Evolutionary conservation across 306 rosid species (phyloP).

Genomic region (Elaeagnus macrophylla): DNA sequence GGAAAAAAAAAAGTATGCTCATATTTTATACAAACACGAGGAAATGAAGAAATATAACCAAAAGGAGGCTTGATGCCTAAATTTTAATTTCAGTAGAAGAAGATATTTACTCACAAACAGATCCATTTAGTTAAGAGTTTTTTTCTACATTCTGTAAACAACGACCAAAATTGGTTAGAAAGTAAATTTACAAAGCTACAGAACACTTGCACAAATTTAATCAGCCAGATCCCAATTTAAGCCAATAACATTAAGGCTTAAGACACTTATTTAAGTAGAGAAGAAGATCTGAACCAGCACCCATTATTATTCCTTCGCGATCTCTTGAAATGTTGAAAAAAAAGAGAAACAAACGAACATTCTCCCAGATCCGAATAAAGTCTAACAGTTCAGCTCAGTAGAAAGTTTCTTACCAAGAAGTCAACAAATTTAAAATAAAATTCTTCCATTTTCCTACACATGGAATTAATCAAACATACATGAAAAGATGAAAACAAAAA

Average conservation of each 20-base stretch:
- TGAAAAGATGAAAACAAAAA: neutral
- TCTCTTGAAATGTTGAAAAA: constrained; percentile 21
- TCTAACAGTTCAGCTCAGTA: neutral
- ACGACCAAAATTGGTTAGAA: neutral
- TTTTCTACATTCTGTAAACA: neutral
- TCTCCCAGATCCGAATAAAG: constrained; percentile 26
- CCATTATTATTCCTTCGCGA: constrained; percentile 19
- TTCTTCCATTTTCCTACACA: constrained; percentile 1
- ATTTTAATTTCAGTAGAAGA: neutral
- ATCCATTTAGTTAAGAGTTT: neutral
- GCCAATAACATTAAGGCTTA: neutral
- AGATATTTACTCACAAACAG: neutral
- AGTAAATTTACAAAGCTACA: constrained; percentile 3
- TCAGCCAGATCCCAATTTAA: constrained; percentile 14
- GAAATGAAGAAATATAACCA: neutral
- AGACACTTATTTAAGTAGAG: constrained; percentile 4
- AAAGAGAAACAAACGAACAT: constrained; percentile 1
- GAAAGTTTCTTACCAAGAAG: constrained; percentile 9
- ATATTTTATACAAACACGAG: neutral
- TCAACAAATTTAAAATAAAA: neutral
- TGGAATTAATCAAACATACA: constrained; percentile 11
- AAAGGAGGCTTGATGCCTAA: neutral
- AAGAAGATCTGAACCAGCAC: constrained; percentile 39
- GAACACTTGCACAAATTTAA: neutral
- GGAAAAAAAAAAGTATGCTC: neutral